phyloP scores from a whole-genome alignment of 2,329 filamentous ascomycete genomes.

The Calonectria pteridis region DNA sequence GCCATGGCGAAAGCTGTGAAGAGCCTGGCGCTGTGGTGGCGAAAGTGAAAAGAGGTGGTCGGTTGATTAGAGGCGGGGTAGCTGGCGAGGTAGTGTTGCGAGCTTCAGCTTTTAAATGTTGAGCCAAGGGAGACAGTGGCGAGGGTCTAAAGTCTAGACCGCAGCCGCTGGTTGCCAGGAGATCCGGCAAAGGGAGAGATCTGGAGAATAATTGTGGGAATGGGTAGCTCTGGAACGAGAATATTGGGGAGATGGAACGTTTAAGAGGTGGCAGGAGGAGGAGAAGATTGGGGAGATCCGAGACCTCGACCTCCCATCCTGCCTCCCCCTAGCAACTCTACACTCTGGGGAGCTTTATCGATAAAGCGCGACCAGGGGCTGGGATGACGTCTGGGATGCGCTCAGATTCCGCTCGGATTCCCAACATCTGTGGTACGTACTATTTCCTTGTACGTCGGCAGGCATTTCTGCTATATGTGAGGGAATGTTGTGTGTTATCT shows the following conservation, averaged over 20 bases:
- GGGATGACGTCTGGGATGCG: slow-evolving; percentile 42
- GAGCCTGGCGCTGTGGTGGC: slow-evolving; percentile 24
- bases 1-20: slow-evolving; percentile 47
- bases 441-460: not conserved
- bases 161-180: slow-evolving; percentile 13
- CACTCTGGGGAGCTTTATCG: slow-evolving; percentile 43
- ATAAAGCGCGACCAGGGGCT: slow-evolving; percentile 36
- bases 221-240: slow-evolving; percentile 29
- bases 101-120: slow-evolving; percentile 37
- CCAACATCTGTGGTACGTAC: slow-evolving; percentile 42
- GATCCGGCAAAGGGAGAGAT: not conserved
- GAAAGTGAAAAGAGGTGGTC: slow-evolving; percentile 29
- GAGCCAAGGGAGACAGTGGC: slow-evolving; percentile 38
- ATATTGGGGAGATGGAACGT: slow-evolving; percentile 24
- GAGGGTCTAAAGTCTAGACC: slow-evolving; percentile 23
- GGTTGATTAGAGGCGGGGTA: slow-evolving; percentile 40
- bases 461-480: not conserved
- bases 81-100: slow-evolving; percentile 33
- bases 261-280: slow-evolving; percentile 30
- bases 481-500: not conserved
- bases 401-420: slow-evolving; percentile 27
- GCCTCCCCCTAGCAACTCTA: slow-evolving; percentile 27
- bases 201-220: slow-evolving; percentile 1
- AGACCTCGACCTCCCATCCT: slow-evolving; percentile 38
- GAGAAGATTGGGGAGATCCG: slow-evolving; percentile 36